Percentiles rank a stretch among this genome's conserved stretches.
phyloP scores from a whole-genome alignment of 805 yeast genomes.

The Hanseniaspora meyeri region DNA sequence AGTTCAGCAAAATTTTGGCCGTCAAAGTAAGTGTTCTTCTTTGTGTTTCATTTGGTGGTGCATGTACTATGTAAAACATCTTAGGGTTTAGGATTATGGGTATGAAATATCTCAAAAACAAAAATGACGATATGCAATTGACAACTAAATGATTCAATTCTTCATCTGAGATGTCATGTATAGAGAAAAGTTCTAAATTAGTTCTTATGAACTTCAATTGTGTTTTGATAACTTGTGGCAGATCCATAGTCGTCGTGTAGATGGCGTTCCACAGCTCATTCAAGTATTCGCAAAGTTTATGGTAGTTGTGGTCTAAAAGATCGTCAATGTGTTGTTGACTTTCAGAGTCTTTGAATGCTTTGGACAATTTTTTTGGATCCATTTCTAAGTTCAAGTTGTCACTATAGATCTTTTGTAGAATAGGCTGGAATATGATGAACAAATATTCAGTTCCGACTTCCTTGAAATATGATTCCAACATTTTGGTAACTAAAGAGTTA shows the following conservation, averaged over 20 bases:
- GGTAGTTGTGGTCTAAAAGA: constrained; percentile 34
- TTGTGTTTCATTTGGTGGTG: constrained; percentile 56
- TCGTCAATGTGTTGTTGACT: background rate
- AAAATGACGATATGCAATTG: constrained; percentile 70
- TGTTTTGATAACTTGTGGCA: constrained; percentile 54
- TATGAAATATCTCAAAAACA: constrained; percentile 74
- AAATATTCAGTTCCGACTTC: constrained; percentile 71
- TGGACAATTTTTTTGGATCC: constrained; percentile 53
- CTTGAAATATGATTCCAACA: constrained; percentile 64
- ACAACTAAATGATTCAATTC: constrained; percentile 37
- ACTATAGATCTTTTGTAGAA: constrained; percentile 43
- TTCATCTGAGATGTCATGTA: constrained; percentile 36
- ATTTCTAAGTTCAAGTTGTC: constrained; percentile 56
- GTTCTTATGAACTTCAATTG: constrained; percentile 53
- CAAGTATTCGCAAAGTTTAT: constrained; percentile 38
- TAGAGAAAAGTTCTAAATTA: constrained; percentile 42
- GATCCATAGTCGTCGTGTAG: constrained; percentile 53
- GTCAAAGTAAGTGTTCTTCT: constrained; percentile 71
- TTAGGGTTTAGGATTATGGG: constrained; percentile 90
- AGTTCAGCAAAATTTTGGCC: constrained; percentile 65
- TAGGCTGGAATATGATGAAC: constrained; percentile 58
- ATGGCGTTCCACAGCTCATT: constrained; percentile 57
- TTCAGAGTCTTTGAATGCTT: constrained; percentile 26
- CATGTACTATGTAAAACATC: constrained; percentile 56
- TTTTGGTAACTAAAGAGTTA: constrained; percentile 66